Conservation (phyloP, 352 stramenopile species). For the Phytophthora crassamura region DNA sequence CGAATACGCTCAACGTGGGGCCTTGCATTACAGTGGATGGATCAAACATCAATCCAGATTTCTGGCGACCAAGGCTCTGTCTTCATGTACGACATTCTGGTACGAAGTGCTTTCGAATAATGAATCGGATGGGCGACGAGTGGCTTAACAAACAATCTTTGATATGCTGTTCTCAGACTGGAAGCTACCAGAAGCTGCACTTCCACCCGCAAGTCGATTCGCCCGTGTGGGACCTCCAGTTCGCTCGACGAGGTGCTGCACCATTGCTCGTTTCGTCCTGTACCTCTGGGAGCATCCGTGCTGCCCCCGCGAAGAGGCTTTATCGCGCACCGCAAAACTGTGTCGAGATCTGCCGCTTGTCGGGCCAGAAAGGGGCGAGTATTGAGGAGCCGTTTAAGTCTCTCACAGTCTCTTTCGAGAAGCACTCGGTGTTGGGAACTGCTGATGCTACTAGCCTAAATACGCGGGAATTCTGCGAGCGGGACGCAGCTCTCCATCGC, state of each 20-base stretch:
- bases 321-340: constrained; percentile 70
- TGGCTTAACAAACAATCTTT: background rate
- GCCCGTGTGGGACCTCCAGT: constrained; percentile 83
- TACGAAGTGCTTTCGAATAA: constrained; percentile 38
- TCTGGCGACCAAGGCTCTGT: constrained; percentile 84
- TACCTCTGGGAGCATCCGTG: constrained; percentile 68
- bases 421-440: constrained; percentile 47
- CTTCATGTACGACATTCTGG: constrained; percentile 82
- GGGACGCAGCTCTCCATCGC: constrained; percentile 79
- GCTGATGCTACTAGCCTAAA: constrained; percentile 49
- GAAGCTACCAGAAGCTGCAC: constrained; percentile 82
- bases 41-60: constrained; percentile 76
- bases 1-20: constrained; percentile 86
- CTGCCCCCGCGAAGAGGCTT: constrained; percentile 69
- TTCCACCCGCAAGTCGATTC: constrained; percentile 88
- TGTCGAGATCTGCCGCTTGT: constrained; percentile 73
- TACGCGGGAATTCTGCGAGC: constrained; percentile 75
- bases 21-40: constrained; percentile 78
- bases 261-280: constrained; percentile 74
- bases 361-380: constrained; percentile 56
- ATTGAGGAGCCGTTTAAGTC: constrained; percentile 67
- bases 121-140: background rate
- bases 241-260: constrained; percentile 49
- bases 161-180: constrained; percentile 49
- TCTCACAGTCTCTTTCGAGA: constrained; percentile 58